Evolutionary conservation across 202 grass and related monocot genomes (phyloP).

Genomic region (Alloteropsis angusta): DNA sequence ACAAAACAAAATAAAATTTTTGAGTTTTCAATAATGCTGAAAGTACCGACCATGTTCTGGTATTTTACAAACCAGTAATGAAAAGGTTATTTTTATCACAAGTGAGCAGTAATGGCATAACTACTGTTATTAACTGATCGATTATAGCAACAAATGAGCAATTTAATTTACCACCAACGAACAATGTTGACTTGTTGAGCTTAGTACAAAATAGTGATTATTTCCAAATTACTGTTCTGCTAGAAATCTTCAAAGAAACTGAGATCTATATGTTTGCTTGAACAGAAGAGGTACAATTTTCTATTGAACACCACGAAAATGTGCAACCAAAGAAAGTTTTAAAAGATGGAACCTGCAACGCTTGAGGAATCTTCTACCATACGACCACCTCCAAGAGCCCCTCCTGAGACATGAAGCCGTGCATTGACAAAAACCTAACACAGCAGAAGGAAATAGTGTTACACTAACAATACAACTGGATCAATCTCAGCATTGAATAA

Average conservation of each 20-base stretch:
- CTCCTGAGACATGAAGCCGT: conserved; percentile 98
- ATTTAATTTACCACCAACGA: not conserved
- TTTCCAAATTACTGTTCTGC: not conserved
- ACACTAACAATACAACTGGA: not conserved
- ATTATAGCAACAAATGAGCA: not conserved
- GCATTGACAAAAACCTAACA: conserved; percentile 96
- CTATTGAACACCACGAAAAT: not conserved
- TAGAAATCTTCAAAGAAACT: conserved; percentile 2
- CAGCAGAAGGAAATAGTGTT: conserved; percentile 6
- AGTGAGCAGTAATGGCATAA: not conserved
- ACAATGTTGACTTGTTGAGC: not conserved
- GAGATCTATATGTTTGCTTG: not conserved
- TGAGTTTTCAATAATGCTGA: not conserved
- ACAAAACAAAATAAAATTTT: not conserved
- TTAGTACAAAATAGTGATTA: conserved; percentile 1
- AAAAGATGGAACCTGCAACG: conserved; percentile 59
- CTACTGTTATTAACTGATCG: not conserved
- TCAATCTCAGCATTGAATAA: conserved; percentile 10
- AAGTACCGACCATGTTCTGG: not conserved
- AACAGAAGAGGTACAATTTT: not conserved
- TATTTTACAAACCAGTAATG: not conserved
- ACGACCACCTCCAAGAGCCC: conserved; percentile 94
- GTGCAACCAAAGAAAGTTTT: not conserved
- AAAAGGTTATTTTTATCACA: conserved; percentile 12
- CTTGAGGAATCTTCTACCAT: conserved; percentile 98